Percentiles rank a stretch among this genome's conserved stretches.
phyloP scores from a whole-genome alignment of 305 asterid genomes.

The Solanum hybrid region DNA sequence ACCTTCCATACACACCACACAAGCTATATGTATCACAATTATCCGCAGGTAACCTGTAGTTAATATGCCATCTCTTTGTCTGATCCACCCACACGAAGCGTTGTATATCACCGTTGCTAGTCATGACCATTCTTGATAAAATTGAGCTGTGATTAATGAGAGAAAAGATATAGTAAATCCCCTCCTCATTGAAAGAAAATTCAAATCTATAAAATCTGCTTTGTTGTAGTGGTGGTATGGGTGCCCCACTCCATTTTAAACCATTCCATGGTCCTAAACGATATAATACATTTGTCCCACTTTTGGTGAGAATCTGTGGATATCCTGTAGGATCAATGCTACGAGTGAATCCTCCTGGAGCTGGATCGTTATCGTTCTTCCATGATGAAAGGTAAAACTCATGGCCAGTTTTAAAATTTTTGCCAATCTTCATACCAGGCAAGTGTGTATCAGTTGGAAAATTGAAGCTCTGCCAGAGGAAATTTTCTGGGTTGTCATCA shows the following conservation, averaged over 20 bases:
- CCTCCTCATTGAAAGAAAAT: background rate
- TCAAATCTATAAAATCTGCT: background rate
- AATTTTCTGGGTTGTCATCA: background rate
- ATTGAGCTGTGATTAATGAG: background rate
- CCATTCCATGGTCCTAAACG: constrained; percentile 10
- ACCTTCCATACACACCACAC: constrained; percentile 9
- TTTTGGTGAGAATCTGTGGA: background rate
- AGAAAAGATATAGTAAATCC: background rate
- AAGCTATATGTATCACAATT: constrained; percentile 1
- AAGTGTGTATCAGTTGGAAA: background rate
- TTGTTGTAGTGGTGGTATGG: background rate
- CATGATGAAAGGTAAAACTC: background rate
- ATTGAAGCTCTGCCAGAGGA: constrained; percentile 5
- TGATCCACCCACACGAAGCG: background rate
- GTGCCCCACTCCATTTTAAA: background rate
- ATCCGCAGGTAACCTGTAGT: background rate
- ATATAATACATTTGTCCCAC: background rate
- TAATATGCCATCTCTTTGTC: background rate
- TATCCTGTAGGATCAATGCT: background rate
- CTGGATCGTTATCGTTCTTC: constrained; percentile 3
- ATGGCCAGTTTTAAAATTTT: background rate
- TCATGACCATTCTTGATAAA: background rate
- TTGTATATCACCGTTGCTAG: background rate
- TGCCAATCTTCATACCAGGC: constrained; percentile 9
- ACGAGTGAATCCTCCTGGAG: background rate